Base-by-base conservation (phyloP, 208 protist genomes). In the Acanthamoeba royreba region DNA sequence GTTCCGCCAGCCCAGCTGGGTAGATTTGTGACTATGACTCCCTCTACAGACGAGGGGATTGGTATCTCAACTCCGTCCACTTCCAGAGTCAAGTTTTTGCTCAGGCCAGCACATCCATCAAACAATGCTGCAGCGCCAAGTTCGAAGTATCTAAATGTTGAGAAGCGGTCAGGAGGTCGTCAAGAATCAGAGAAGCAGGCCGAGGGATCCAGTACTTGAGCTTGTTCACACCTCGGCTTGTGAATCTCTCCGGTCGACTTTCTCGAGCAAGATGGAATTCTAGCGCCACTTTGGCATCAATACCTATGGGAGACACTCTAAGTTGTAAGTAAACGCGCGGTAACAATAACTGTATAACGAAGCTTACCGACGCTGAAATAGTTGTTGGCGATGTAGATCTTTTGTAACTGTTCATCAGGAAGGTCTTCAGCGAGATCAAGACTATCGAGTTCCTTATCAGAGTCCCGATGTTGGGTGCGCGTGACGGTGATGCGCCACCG, bases 171-270 rank as follows among this genome's bases (percentile, higher is more conserved):
- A n/a, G n/a, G n/a, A n/a, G n/a, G n/a, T n/a, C n/a, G n/a, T n/a
- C 2, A 86, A 55, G 25, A 86, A 86, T 33, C 7, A 86, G 11
- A 86, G 19, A 43, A 86, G 49, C 7, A 85, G 74, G n/a, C 9
- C 5, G n/a, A n/a, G n/a, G n/a, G n/a, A n/a, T n/a, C n/a, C n/a
- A n/a, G 74, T 97, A 97, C 96, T 93, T 95, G 35, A 97, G 28
- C 45, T 97, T 97, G 83, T 97, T 97, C 7, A 96, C 49, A 8
- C 46, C 74, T 43, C 89, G 87, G 25, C 86, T 94, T 19, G 42
- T 96, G 93, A 97, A 97, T 4, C 90, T 28, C 40, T 96, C 53
- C n/a, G 96, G 96, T 55, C 95, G 61, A 31, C 72, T 91, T 53
- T 97, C 93, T 40, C 96, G 77, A 8, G 93, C 63, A 15, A 96